phyloP scores from a whole-genome alignment of 1,284 basidiomycete species.

The Fomitopsis schrenkii region DNA sequence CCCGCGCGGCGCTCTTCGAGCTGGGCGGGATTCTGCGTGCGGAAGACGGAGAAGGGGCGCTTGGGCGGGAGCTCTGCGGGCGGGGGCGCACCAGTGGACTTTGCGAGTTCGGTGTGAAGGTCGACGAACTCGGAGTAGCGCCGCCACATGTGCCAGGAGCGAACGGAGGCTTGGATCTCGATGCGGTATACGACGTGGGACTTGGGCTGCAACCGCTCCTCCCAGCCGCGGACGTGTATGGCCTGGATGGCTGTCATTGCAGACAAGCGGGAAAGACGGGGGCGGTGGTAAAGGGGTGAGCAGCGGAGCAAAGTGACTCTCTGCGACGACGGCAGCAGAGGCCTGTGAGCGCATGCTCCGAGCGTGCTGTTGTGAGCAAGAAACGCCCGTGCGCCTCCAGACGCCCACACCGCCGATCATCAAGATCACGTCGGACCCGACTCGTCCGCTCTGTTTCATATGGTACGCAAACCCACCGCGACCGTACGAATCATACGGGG shows the following conservation, averaged over 20 bases:
- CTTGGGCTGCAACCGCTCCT: slow-evolving; percentile 63
- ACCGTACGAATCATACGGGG: too few relatives aligned
- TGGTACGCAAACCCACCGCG: too few relatives aligned
- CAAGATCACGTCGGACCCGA: background rate
- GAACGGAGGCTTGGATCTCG: slow-evolving; percentile 76
- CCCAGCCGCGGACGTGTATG: slow-evolving; percentile 61
- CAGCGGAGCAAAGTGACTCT: background rate
- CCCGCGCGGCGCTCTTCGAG: slow-evolving; percentile 72
- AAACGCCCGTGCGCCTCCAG: background rate
- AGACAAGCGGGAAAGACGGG: background rate
- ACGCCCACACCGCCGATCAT: background rate
- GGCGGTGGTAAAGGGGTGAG: background rate
- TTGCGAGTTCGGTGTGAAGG: slow-evolving; percentile 78
- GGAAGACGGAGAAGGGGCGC: slow-evolving; percentile 64
- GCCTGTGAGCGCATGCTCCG: background rate
- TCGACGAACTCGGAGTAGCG: slow-evolving; percentile 94
- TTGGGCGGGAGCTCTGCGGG: slow-evolving; percentile 81
- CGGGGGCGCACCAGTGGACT: slow-evolving; percentile 66
- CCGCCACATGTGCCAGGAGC: slow-evolving; percentile 89
- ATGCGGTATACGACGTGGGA: slow-evolving; percentile 81
- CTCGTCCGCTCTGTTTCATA: background rate
- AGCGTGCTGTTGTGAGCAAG: background rate
- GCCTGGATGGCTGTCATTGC: slow-evolving; percentile 72
- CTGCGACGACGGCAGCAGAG: background rate
- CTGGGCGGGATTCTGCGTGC: slow-evolving; percentile 42